Conservation (phyloP, 2,329 filamentous ascomycete species). For the Fusarium clavum region DNA sequence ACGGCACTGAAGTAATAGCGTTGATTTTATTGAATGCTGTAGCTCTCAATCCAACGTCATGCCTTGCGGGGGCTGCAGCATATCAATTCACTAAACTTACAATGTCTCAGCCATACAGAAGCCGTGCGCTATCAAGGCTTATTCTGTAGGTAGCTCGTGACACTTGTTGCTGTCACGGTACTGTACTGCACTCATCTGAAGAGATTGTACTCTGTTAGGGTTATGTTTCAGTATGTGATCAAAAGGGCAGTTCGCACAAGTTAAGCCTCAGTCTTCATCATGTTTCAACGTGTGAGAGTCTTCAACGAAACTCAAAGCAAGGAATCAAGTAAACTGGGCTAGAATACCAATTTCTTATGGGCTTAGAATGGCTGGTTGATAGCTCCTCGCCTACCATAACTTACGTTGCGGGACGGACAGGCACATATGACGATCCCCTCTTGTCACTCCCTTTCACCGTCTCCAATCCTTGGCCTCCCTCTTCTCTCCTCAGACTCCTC, state of each 20-base stretch:
- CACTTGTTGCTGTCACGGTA: background rate
- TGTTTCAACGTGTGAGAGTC: background rate
- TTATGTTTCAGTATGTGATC: background rate
- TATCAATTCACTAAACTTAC: constrained; percentile 1
- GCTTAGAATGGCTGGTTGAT: constrained; percentile 21
- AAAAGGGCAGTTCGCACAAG: background rate
- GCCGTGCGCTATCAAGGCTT: constrained; percentile 7
- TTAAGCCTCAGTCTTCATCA: background rate
- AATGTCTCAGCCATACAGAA: constrained; percentile 19
- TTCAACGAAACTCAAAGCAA: background rate
- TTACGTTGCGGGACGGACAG: constrained; percentile 4
- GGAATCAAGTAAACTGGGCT: background rate
- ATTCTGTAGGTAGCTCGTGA: background rate
- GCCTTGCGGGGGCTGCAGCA: constrained; percentile 16
- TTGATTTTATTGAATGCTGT: background rate
- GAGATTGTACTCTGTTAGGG: background rate
- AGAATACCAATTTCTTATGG: background rate
- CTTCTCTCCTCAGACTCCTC: constrained; percentile 1
- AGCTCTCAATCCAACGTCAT: constrained; percentile 49
- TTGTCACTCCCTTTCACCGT: constrained; percentile 25
- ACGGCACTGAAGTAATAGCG: constrained; percentile 1
- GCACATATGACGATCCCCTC: constrained; percentile 47
- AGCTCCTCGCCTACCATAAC: constrained; percentile 6
- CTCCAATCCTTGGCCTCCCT: constrained; percentile 7
- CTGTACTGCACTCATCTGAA: background rate